Evolutionary conservation across 306 rosid genomes (phyloP).

Genomic region (Benincasa hispida): DNA sequence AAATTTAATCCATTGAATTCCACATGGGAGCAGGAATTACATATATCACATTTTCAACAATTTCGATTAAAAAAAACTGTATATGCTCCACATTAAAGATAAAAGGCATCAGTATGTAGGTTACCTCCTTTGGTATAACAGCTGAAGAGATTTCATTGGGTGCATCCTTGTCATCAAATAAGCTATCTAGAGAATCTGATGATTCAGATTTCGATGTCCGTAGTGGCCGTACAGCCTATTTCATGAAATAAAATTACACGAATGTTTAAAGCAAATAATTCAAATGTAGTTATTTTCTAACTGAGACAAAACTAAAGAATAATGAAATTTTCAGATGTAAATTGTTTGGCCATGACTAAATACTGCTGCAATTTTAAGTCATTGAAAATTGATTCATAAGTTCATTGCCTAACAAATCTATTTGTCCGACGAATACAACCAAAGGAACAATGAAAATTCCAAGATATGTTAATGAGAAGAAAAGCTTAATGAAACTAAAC

Average conservation of each 20-base stretch:
- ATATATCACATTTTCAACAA: not conserved
- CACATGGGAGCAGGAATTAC: no score
- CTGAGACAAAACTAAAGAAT: no score
- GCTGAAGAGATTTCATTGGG: constrained; percentile 26
- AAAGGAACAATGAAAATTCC: not conserved
- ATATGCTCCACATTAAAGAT: not conserved
- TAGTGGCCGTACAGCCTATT: constrained; percentile 32
- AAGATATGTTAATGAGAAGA: not conserved
- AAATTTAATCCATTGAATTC: no score
- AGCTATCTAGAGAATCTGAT: constrained; percentile 78
- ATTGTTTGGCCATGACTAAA: not conserved
- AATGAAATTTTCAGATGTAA: not conserved
- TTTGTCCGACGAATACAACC: not conserved
- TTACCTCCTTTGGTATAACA: constrained; percentile 57
- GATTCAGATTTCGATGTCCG: constrained; percentile 43
- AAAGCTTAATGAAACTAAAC: not conserved
- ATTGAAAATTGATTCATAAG: not conserved
- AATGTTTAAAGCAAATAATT: no score
- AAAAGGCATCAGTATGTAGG: not conserved
- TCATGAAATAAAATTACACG: no score
- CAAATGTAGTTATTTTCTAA: no score
- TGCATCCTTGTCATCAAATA: constrained; percentile 57
- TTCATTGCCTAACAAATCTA: not conserved
- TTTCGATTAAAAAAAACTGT: not conserved
- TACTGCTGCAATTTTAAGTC: not conserved